Percentiles rank a stretch among this genome's conserved stretches.
Evolutionary conservation across 768 basidiomycete species (phyloP).

Genomic region (Phaeotremella skinneri): DNA sequence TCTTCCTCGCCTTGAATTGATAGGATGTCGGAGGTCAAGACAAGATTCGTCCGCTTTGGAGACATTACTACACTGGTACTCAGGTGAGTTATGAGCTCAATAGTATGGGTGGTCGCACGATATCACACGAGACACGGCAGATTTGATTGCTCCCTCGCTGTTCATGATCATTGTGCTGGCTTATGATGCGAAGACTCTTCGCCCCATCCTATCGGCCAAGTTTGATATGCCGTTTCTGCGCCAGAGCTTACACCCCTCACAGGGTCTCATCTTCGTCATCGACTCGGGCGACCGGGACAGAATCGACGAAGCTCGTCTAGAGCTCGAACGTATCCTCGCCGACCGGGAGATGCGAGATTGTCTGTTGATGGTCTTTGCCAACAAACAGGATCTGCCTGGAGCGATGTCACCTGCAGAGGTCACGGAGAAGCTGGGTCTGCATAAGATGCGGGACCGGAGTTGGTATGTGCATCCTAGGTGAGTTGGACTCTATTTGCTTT

Average conservation of each 20-base stretch:
- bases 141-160: too few relatives aligned
- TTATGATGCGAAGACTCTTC: neutral
- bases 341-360: conserved; percentile 99
- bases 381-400: conserved; percentile 98
- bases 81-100: conserved; percentile 55
- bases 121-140: too few relatives aligned
- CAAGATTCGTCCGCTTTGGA: conserved; percentile 97
- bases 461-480: conserved; percentile 99
- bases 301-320: conserved; percentile 93
- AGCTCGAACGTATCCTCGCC: conserved; percentile 90
- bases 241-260: neutral
- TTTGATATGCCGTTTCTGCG: neutral
- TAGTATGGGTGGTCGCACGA: neutral
- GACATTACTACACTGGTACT: conserved; percentile 98
- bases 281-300: conserved; percentile 94
- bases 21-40: conserved; percentile 99
- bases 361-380: conserved; percentile 93
- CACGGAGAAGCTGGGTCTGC: conserved; percentile 91
- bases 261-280: conserved; percentile 93
- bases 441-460: conserved; percentile 92
- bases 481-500: conserved; percentile 29
- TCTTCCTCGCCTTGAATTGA: neutral
- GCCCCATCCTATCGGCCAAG: neutral
- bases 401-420: conserved; percentile 99
- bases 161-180: too few relatives aligned